Base-by-base conservation (phyloP, 2,329 filamentous ascomycete genomes). In the Aspergillus persii region DNA sequence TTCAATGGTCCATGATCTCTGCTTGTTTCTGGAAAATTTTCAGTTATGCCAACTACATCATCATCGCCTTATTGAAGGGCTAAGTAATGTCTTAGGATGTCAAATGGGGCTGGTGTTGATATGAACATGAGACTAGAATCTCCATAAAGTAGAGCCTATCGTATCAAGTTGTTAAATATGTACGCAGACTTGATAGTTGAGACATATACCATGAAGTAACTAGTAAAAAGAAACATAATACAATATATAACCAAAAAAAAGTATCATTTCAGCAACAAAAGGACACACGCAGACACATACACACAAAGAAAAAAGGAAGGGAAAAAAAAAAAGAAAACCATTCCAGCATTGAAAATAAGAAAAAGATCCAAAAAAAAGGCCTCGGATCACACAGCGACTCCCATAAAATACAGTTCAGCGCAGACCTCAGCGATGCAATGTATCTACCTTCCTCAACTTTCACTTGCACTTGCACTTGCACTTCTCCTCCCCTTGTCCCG, bases 371-470 rank as follows among this genome's bases (percentile, higher is more conserved):
- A 15, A 15, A 41, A n/a, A 41, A 41, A 6, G 12, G 12, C n/a
- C n/a, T 57, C 63, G 58, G 61, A 62, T 61, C 61, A 58, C 49
- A 59, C 46, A 59, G 55, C 59, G 60, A 64, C 64, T 60, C 60
- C 62, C 61, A 63, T 66, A 68, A 66, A 68, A 58, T 65, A 68
- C 65, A 68, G 61, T 66, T 59, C 60, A 66, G 53, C 49, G 47
- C 50, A 55, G 58, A 60, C 52, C 47, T 56, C 58, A 59, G 59
- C 61, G 60, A 64, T 64, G 65, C 66, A 63, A 66, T 65, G 64
- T 66, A 66, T 66, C 64, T 66, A 66, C 59, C 54, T 47, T 49
- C 47, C 23, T 56, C 54, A 60, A 44, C 47, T 52, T 56, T 47
- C 41, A 26, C 31, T 36, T 36, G 9, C 7, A 18, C 27, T 29